Conservation (phyloP, 495 filamentous ascomycete genomes). For the Aspergillus cavernicola region DNA sequence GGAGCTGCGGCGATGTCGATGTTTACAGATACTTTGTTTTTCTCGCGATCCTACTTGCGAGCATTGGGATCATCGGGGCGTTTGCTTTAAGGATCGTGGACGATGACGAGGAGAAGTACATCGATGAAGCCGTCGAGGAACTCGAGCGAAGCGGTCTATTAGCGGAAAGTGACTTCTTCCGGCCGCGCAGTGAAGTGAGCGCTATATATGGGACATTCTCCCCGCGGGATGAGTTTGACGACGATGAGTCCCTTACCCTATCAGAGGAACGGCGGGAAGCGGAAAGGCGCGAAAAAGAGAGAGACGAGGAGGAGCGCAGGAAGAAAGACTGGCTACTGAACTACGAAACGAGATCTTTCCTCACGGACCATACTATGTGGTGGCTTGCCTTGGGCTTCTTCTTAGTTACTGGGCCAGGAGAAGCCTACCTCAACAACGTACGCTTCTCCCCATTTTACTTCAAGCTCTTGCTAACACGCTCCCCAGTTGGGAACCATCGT, state of each 20-base stretch:
- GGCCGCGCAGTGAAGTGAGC: slow-evolving; percentile 30
- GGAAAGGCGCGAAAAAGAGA: slow-evolving; percentile 42
- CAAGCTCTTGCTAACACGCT: not conserved
- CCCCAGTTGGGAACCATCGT: slow-evolving; percentile 78
- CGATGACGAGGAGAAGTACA: slow-evolving; percentile 61
- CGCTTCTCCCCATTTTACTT: slow-evolving; percentile 2
- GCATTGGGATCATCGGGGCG: slow-evolving; percentile 68
- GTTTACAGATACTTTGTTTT: slow-evolving; percentile 86
- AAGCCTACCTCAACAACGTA: slow-evolving; percentile 94
- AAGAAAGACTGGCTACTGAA: slow-evolving; percentile 88
- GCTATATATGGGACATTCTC: slow-evolving; percentile 55
- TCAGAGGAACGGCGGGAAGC: slow-evolving; percentile 47
- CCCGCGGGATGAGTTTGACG: slow-evolving; percentile 25
- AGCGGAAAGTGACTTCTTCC: slow-evolving; percentile 65
- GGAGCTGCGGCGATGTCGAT: slow-evolving; percentile 71
- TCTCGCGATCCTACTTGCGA: slow-evolving; percentile 61
- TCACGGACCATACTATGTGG: slow-evolving; percentile 93
- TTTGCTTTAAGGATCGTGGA: slow-evolving; percentile 67
- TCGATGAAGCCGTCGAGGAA: slow-evolving; percentile 82
- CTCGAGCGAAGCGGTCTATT: slow-evolving; percentile 81
- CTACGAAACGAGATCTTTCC: slow-evolving; percentile 76
- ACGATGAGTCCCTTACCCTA: slow-evolving; percentile 26
- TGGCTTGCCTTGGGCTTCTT: slow-evolving; percentile 87
- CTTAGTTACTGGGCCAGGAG: slow-evolving; percentile 87
- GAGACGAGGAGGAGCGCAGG: slow-evolving; percentile 60